Evolutionary conservation across 805 yeast genomes (phyloP).

Genomic region (Schwanniomyces pseudopolymorphus): DNA sequence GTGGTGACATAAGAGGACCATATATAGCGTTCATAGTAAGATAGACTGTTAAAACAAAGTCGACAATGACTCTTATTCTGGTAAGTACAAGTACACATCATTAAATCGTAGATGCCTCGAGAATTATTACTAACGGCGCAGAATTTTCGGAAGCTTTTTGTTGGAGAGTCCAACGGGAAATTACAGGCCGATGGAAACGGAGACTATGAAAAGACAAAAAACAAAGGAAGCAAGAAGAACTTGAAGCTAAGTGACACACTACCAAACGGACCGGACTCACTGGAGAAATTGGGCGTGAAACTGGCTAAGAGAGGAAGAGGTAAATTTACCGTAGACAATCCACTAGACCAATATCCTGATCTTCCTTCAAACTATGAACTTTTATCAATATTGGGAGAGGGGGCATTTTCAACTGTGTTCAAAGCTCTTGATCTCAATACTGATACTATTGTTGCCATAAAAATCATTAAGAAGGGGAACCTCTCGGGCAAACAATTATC

Average conservation of each 20-base stretch:
- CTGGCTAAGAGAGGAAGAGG: background rate
- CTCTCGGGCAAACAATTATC: slow-evolving; percentile 52
- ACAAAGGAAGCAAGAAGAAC: background rate
- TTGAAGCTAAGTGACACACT: background rate
- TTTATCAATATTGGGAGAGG: slow-evolving; percentile 60
- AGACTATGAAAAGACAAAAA: background rate
- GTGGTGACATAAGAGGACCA: background rate
- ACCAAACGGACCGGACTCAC: background rate
- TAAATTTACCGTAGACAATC: slow-evolving; percentile 3
- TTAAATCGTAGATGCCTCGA: background rate
- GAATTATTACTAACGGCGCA: slow-evolving; percentile 1
- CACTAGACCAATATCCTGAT: slow-evolving; percentile 17
- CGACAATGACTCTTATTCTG: background rate
- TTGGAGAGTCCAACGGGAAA: background rate
- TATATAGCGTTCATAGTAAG: background rate
- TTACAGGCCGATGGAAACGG: background rate
- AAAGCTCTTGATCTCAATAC: slow-evolving; percentile 55
- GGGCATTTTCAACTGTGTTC: slow-evolving; percentile 88
- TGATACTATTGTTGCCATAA: slow-evolving; percentile 62
- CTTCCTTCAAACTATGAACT: slow-evolving; percentile 32
- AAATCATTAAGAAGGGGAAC: slow-evolving; percentile 64
- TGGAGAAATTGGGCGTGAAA: background rate
- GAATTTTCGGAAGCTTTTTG: slow-evolving; percentile 2
- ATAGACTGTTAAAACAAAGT: background rate
- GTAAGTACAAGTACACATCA: background rate